Conservation (phyloP, 495 filamentous ascomycete genomes). For the Xylaria intraflava region DNA sequence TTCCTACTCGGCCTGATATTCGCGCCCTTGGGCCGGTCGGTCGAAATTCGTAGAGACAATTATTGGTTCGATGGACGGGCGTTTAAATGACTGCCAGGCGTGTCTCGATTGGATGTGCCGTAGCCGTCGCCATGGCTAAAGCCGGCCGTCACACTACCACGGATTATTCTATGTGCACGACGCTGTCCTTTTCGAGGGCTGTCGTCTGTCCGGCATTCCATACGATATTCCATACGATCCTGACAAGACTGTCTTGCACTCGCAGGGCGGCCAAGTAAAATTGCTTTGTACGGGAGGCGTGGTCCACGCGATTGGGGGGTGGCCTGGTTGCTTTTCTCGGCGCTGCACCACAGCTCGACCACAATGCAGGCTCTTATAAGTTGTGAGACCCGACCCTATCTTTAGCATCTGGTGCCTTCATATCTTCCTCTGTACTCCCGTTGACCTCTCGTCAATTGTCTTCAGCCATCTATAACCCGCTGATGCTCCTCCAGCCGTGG, state of each 20-base stretch:
- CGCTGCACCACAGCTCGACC: background rate
- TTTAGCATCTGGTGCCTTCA: constrained; percentile 4
- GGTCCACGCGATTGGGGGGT: background rate
- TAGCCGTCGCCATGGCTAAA: background rate
- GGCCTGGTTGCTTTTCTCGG: constrained; percentile 9
- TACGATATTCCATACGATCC: background rate
- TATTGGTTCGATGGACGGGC: background rate
- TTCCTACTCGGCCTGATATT: background rate
- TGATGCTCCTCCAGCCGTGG: background rate
- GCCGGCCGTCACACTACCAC: background rate
- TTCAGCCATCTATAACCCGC: background rate
- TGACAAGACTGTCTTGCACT: background rate
- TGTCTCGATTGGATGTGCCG: background rate
- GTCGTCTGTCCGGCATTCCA: background rate
- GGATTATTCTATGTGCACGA: background rate
- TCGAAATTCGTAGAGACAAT: background rate
- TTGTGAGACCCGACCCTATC: constrained; percentile 7
- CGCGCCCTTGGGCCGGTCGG: background rate
- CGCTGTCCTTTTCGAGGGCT: background rate
- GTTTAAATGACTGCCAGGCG: background rate
- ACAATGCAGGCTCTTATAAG: background rate
- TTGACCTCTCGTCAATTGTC: background rate
- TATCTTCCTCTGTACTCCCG: background rate
- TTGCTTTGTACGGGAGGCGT: constrained; percentile 5
- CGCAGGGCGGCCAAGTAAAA: background rate